Evolutionary conservation across 192 early-diverging fungal species (phyloP), one percentile per base, ranked within the genome.

Genomic region (Entomortierella parvispora): DNA sequence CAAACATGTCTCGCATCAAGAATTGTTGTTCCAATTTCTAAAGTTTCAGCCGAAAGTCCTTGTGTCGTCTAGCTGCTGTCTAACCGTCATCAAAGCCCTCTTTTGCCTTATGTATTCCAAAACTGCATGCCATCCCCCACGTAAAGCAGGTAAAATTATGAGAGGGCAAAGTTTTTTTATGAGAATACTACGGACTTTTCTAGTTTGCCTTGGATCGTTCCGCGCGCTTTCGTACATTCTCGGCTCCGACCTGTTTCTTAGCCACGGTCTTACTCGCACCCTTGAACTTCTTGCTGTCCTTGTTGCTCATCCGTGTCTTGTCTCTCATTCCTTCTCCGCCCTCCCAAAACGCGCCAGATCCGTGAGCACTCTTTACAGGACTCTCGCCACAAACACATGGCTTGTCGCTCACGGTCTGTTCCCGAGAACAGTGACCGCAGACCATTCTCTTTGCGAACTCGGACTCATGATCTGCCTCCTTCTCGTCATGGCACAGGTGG

Each of bases 281-380:
- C 10, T 47, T 50, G n/a, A 50, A 17, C 47, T 76, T 76, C 26
- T 33, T 67, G n/a, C 65, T 20, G 22, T 76, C 95, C 80, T 92
- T 95, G 32, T 88, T 77, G 61, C 80, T 92, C 96, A 98, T 96
- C 23, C 80, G 61, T 8, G 61, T 62, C 42, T 80, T 81, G 60
- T 95, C 89, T 7, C 96, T 81, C 23, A 91, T 91, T 5, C 96
- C 96, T 26, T 92, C 83, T 14, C 96, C 95, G 47, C 95, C 96
- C 79, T 97, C 94, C 96, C 96, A 97, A 62, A 93, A 97, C 11
- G 64, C 72, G 6, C 86, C 83, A 18, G 86, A 81, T 4, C 86
- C 88, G 40, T 83, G 83, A 4, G 69, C 26, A 3, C 63, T 79
- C 28, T 81, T 84, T 28, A 86, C 68, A 23, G 92, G 81, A 61